Conservation (phyloP, 23 red algal species). For the Gracilaria gracilis region DNA sequence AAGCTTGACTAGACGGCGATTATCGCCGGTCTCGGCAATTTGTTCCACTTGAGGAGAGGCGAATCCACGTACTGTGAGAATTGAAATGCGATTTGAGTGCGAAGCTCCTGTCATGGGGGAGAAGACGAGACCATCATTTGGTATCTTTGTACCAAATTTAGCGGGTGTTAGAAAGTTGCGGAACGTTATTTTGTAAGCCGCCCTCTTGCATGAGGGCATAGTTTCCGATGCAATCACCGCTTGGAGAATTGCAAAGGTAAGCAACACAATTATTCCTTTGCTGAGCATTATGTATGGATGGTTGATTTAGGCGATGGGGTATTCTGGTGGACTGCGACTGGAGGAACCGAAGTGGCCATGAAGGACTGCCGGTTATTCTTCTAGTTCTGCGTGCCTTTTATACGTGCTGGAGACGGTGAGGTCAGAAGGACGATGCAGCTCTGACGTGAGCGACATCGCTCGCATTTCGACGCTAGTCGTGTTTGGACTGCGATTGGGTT, state of each 20-base stretch:
- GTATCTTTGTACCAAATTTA: conserved; percentile 19
- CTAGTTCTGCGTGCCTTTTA: too few species aligned
- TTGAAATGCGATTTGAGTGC: conserved; percentile 49
- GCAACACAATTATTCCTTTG: background rate
- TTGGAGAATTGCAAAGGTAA: conserved; percentile 3
- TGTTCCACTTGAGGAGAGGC: conserved; percentile 35
- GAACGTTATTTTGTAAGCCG: conserved; percentile 30
- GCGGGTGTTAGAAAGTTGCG: conserved; percentile 28
- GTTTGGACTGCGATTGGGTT: background rate
- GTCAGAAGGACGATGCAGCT: background rate
- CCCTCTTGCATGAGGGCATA: background rate
- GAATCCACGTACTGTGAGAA: conserved; percentile 53
- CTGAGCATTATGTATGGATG: background rate
- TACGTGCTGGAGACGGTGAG: background rate
- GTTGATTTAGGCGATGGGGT: too few species aligned
- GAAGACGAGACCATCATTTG: conserved; percentile 43
- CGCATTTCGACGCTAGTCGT: background rate
- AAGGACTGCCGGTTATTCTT: too few species aligned
- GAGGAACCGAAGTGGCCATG: too few species aligned
- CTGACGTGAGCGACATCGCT: background rate
- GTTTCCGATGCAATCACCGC: background rate
- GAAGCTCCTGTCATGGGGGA: conserved; percentile 24
- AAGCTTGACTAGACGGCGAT: conserved; percentile 1
- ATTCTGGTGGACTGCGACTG: too few species aligned
- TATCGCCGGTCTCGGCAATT: conserved; percentile 54